Base-by-base conservation (phyloP, 306 rosid species). In the Malus sylvestris region DNA sequence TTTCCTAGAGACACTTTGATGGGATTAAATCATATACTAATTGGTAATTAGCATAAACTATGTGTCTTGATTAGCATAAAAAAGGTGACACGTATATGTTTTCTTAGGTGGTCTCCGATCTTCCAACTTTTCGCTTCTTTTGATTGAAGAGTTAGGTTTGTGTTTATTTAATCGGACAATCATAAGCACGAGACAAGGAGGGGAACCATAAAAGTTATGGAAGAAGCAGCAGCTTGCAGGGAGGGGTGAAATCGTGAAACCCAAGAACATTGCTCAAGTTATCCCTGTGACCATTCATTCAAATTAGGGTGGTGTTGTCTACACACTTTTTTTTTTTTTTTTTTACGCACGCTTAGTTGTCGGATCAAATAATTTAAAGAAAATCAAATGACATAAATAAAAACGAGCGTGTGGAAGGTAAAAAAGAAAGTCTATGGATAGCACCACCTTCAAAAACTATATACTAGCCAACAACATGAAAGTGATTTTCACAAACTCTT, bases 31-130 rank as follows among this genome's bases (percentile, higher is more conserved):
- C 30, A 5, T 22, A 58, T 58, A 22, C 63, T 58, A 58, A 58
- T 22, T n/a, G 25, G 30, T 10, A 4, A 58, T 4, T 4, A 59
- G 64, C 30, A 59, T 59, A 8, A 3, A 55, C 22, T 25, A 55
- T 8, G 15, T 19, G 8, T 20, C 60, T 20, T 58, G 57, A 59
- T 67, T 25, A 49, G 80, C 58, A 83, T 35, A 3, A 80, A 12
- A 63, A 75, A 33, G 68, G 62, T 14, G 78, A 89, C 89, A 51
- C 87, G 87, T 80, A 79, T 46, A 1, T 20, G 70, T 70, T 46
- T 61, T 40, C 55, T 33, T 46, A 6, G 51, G 60, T 30, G 70
- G 66, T 52, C 46, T 45, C 19, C 22, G 20, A 63, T 73, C 62
- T 63, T 71, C 45, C 72, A 63, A 67, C 44, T 70, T 38, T 40